Evolutionary conservation across 306 rosid genomes (phyloP).

Genomic region (Gastrolobium villosum): DNA sequence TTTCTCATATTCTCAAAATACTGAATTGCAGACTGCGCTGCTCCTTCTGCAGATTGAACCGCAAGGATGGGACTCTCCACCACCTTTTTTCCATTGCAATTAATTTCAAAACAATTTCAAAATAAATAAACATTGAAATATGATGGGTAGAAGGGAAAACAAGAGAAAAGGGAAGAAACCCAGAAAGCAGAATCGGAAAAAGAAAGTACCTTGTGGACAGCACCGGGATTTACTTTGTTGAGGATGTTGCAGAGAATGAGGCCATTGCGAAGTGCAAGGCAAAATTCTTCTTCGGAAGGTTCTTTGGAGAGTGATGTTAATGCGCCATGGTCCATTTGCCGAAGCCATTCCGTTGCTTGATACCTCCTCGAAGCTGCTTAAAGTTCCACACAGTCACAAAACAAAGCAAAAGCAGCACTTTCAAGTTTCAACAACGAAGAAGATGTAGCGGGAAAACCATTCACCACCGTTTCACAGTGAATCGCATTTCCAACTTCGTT

Average conservation of each 20-base stretch:
- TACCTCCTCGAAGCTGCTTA: slow-evolving; percentile 85
- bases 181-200: neutral
- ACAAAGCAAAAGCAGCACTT: neutral
- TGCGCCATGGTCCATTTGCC: slow-evolving; percentile 90
- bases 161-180: neutral
- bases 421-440: neutral
- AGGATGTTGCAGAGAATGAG: slow-evolving; percentile 97
- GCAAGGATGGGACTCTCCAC: slow-evolving; percentile 77
- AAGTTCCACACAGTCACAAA: neutral
- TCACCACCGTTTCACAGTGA: neutral
- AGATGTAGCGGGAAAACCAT: neutral
- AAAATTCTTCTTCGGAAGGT: slow-evolving; percentile 88
- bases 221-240: slow-evolving; percentile 95
- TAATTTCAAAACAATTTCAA: too few species aligned
- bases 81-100: slow-evolving; percentile 61
- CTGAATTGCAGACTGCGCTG: slow-evolving; percentile 96
- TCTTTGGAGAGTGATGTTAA: slow-evolving; percentile 70
- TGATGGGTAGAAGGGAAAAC: neutral
- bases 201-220: slow-evolving; percentile 72
- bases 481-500: too few species aligned
- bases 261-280: slow-evolving; percentile 90
- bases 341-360: slow-evolving; percentile 95
- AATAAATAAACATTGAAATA: neutral
- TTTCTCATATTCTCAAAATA: slow-evolving; percentile 96
- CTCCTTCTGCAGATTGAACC: slow-evolving; percentile 79